phyloP scores from a whole-genome alignment of 768 basidiomycete genomes.

The Cyclocybe aegerita region DNA sequence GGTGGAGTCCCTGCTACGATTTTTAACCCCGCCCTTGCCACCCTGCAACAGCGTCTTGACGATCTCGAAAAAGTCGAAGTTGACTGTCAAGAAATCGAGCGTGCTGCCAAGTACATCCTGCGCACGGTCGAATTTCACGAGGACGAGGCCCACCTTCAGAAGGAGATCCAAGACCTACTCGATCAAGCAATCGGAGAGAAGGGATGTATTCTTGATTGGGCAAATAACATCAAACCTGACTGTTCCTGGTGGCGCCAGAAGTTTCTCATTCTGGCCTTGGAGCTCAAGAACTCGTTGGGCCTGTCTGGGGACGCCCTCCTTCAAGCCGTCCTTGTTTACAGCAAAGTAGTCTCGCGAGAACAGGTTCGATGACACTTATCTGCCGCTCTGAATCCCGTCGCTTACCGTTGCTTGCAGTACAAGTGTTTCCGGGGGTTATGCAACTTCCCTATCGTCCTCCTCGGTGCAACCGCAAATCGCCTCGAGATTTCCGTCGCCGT shows the following conservation, averaged over 20 bases:
- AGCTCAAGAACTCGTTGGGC: slow-evolving; percentile 17
- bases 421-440: slow-evolving; percentile 7
- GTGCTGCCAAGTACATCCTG: slow-evolving; percentile 9
- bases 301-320: slow-evolving; percentile 12
- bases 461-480: slow-evolving; percentile 19
- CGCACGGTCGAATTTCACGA: slow-evolving; percentile 2
- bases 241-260: slow-evolving; percentile 10
- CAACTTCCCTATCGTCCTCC: slow-evolving; percentile 15
- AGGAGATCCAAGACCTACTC: slow-evolving; percentile 4
- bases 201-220: slow-evolving; percentile 8
- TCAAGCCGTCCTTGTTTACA: slow-evolving; percentile 13
- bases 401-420: slow-evolving; percentile 11
- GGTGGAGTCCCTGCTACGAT: slow-evolving; percentile 13
- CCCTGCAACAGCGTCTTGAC: slow-evolving; percentile 9
- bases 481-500: slow-evolving; percentile 11
- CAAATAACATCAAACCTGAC: slow-evolving; percentile 12
- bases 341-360: slow-evolving; percentile 12
- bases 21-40: slow-evolving; percentile 7
- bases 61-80: slow-evolving; percentile 9
- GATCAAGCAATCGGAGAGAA: slow-evolving; percentile 4
- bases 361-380: slow-evolving; percentile 7
- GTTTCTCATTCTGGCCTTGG: slow-evolving; percentile 8
- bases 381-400: not conserved
- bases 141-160: not conserved
- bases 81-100: slow-evolving; percentile 5